Conservation (phyloP, 2,329 filamentous ascomycete species). For the Zymoseptoria pseudotritici region DNA sequence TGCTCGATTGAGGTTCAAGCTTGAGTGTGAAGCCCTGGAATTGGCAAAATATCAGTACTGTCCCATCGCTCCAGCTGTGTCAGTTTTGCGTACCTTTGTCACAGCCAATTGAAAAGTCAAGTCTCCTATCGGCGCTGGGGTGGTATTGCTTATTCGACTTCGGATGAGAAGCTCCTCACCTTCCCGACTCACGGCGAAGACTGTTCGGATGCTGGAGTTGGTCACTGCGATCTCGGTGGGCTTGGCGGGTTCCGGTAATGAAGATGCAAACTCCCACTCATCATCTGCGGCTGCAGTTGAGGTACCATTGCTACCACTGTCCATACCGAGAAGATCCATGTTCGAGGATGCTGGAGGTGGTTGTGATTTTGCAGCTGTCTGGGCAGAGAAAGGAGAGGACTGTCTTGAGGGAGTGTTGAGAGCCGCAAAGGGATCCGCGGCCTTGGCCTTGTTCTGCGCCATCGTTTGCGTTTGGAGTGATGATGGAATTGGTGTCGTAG, state of each 20-base stretch:
- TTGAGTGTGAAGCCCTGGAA: constrained; percentile 68
- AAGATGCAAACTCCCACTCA: constrained; percentile 89
- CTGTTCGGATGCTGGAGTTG: constrained; percentile 57
- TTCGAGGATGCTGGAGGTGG: constrained; percentile 20
- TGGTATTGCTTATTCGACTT: constrained; percentile 79
- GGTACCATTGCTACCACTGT: constrained; percentile 29
- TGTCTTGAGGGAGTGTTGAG: constrained; percentile 48
- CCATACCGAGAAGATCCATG: constrained; percentile 25
- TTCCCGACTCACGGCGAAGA: constrained; percentile 61
- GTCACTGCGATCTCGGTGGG: constrained; percentile 58
- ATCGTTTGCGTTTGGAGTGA: constrained; percentile 15
- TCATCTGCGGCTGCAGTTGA: constrained; percentile 52
- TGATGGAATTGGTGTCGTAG: constrained; percentile 41
- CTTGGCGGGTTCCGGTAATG: constrained; percentile 56
- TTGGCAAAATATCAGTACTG: background rate
- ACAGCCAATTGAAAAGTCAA: constrained; percentile 89
- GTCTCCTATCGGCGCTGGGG: constrained; percentile 61
- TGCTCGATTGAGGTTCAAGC: constrained; percentile 77
- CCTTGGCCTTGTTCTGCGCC: constrained; percentile 21
- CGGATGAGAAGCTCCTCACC: constrained; percentile 58
- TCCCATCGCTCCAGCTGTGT: background rate
- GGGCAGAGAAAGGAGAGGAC: constrained; percentile 43
- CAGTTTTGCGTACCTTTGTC: constrained; percentile 61
- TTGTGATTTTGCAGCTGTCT: constrained; percentile 35
- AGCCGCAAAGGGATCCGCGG: constrained; percentile 55